Conservation (phyloP, 257 asterid species). For the Ophiorrhiza pumila region DNA sequence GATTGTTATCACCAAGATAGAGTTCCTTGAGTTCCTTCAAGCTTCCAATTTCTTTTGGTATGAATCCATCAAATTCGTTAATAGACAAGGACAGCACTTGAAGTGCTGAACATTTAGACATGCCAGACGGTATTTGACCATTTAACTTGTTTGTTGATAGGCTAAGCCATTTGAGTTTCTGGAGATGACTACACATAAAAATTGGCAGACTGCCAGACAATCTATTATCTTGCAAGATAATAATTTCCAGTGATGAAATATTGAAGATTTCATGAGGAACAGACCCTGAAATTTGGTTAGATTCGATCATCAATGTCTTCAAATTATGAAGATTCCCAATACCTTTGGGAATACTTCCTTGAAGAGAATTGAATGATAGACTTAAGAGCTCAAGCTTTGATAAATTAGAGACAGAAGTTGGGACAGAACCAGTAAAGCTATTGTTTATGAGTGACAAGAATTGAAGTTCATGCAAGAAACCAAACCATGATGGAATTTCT, state of each 20-base stretch:
- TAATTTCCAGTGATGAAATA: constrained; percentile 11
- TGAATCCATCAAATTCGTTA: background rate
- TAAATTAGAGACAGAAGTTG: background rate
- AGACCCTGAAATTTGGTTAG: constrained; percentile 16
- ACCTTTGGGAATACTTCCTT: constrained; percentile 1
- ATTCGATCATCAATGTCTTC: background rate
- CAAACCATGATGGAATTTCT: constrained; percentile 3
- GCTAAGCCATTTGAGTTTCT: background rate
- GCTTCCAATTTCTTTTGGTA: background rate
- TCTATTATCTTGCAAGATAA: background rate
- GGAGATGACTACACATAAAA: background rate
- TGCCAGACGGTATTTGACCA: constrained; percentile 1
- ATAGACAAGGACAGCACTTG: background rate
- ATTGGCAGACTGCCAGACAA: constrained; percentile 18
- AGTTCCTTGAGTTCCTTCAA: background rate
- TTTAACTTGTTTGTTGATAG: background rate
- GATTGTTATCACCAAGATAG: background rate
- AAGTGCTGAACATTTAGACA: background rate
- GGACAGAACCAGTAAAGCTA: constrained; percentile 6
- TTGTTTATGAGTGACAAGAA: background rate
- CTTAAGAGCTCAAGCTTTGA: background rate
- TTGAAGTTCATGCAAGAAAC: background rate
- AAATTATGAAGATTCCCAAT: constrained; percentile 6
- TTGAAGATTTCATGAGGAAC: constrained; percentile 25
- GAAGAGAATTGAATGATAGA: background rate